Conservation (phyloP, 2,329 filamentous ascomycete genomes). For the Pestalotiopsis sp. region DNA sequence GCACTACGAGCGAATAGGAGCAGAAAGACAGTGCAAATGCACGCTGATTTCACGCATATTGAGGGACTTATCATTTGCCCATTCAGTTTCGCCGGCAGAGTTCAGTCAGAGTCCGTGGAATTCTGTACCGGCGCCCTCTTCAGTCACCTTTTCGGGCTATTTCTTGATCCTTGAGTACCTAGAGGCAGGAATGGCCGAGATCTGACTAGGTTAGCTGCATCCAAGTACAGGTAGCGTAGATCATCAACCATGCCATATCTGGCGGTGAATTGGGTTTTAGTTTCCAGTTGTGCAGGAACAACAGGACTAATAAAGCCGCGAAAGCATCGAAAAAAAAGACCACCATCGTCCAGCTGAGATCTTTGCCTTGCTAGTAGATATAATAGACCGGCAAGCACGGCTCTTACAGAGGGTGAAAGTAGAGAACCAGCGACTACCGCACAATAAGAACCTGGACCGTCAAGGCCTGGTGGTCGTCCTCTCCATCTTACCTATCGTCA, state of each 20-base stretch:
- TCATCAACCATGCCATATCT: conserved; percentile 1
- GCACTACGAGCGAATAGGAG: conserved; percentile 20
- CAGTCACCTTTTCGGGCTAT: background rate
- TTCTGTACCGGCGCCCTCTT: background rate
- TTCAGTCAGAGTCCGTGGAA: conserved; percentile 4
- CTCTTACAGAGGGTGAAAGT: background rate
- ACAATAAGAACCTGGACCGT: background rate
- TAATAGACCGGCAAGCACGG: background rate
- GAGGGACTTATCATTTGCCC: conserved; percentile 4
- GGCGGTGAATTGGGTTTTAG: conserved; percentile 3
- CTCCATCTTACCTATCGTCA: background rate
- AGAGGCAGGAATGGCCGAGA: background rate
- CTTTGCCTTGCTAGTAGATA: background rate
- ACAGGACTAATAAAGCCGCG: background rate
- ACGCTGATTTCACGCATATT: conserved; percentile 12
- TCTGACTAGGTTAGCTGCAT: conserved; percentile 3
- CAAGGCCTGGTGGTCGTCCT: background rate
- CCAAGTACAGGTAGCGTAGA: background rate
- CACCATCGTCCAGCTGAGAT: background rate
- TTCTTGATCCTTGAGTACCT: background rate
- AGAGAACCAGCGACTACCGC: background rate
- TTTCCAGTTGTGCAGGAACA: background rate
- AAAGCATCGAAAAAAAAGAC: background rate
- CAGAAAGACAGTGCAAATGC: background rate
- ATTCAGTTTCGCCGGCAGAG: conserved; percentile 16